Evolutionary conservation across 176 grass and related monocot genomes (phyloP), one percentile per base, ranked within the genome.

Genomic region (Triticum turgidum): DNA sequence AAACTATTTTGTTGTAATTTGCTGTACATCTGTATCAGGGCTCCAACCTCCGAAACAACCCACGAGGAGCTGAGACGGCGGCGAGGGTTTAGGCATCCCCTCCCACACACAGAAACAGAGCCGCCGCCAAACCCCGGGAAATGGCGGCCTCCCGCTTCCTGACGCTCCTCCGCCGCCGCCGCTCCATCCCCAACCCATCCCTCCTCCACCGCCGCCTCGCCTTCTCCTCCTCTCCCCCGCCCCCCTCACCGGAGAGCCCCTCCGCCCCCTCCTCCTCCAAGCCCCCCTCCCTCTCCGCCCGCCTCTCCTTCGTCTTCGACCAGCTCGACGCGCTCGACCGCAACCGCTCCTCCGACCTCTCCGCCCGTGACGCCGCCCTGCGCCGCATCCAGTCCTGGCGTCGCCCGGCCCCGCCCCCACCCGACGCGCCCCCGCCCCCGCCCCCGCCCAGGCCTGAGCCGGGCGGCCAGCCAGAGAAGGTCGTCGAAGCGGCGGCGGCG

Each of bases 261-360:
- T 45, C 42, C 7, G 24, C 44, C 24, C 29, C 87, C 27, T 54
- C 86, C n/a, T 65, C 90, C 77, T 83, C 87, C 49, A 95, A 86
- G 62, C 87, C 93, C 5, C 85, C 96, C 3, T 87, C 96, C 65
- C 96, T 98, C 54, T 98, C 96, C 47, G 86, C 93, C 17, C 96
- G 96, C 88, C 96, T 98, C 77, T 90, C 93, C 73, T 98, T 95
- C 88, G 91, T 98, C 10, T 95, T 98, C 82, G 93, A 98, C 88
- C 96, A 98, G 86, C 93, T 98, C 84, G 91, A 95, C 39, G 74
- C 91, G 45, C 88, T 98, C 33, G 86, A 89, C 56, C 90, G 93
- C 70, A 75, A 83, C 86, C 83, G 91, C 84, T 89, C 90, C 65
- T 87, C 90, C 58, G 93, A 92, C 69, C 81, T 90, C 93, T 87